These are phyloP conservation scores for Phaeophleospora eucalypticola DNA, from an alignment of 2,329 filamentous ascomycete genomes.

Conservation along the genomic window DNA sequence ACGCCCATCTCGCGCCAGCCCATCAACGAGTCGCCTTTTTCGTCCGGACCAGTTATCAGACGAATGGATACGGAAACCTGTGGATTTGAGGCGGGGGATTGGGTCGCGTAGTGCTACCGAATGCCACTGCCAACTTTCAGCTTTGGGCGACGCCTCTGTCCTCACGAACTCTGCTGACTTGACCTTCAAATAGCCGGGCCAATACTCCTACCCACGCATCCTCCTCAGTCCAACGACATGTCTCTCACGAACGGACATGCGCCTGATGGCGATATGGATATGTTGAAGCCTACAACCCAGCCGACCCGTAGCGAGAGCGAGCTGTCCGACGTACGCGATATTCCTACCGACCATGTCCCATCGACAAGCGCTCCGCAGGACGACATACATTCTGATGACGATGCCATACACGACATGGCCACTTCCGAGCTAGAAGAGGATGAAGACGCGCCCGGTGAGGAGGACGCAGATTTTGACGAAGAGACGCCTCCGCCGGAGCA, in stretches of 20 bases:
- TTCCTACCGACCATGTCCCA: constrained; percentile 41
- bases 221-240: constrained; percentile 45
- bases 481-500: constrained; percentile 48
- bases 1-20: constrained; percentile 24
- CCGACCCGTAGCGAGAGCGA: constrained; percentile 67
- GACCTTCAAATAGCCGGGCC: constrained; percentile 52
- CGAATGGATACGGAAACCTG: constrained; percentile 19
- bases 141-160: constrained; percentile 25
- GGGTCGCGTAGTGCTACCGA: constrained; percentile 40
- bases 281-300: constrained; percentile 41
- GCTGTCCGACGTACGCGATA: constrained; percentile 66
- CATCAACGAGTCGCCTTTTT: constrained; percentile 31
- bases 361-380: constrained; percentile 37
- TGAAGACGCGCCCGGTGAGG: constrained; percentile 49
- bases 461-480: constrained; percentile 70
- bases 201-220: constrained; percentile 59
- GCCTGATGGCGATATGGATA: constrained; percentile 52
- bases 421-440: constrained; percentile 47
- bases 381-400: constrained; percentile 40
- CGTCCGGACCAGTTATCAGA: constrained; percentile 39
- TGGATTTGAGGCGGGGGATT: constrained; percentile 35
- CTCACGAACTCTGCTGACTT: constrained; percentile 39
- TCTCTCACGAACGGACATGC: constrained; percentile 64
- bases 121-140: constrained; percentile 29
- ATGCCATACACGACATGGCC: constrained; percentile 43